A percentile compares a stretch with the other conserved stretches of the same genome.
These are phyloP conservation scores for Boletus rubescentipes DNA, from an alignment of 768 basidiomycete genomes.

Conservation along the genomic window DNA sequence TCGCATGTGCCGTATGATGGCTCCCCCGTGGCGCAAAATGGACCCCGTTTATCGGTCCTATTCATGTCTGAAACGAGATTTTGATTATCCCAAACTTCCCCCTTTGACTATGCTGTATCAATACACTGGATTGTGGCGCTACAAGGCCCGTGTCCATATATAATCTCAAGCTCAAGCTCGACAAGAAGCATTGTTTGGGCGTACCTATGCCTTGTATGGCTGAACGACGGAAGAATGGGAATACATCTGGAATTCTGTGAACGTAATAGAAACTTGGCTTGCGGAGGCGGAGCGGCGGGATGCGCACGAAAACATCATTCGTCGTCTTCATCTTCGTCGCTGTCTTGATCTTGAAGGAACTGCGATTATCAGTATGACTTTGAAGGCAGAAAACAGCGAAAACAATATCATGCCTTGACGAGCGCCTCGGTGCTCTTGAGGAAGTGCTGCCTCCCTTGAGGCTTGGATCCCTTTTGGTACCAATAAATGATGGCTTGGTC, in stretches of 20 bases:
- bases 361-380: constrained; percentile 47
- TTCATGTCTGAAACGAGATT: constrained; percentile 1
- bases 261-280: constrained; percentile 17
- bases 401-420: constrained; percentile 65
- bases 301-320: constrained; percentile 15
- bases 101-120: not conserved
- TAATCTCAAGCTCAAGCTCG: not conserved
- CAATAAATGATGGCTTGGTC: constrained; percentile 98
- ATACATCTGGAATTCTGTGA: constrained; percentile 17
- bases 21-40: not conserved
- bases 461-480: constrained; percentile 95
- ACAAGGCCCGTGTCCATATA: not conserved
- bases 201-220: constrained; percentile 1
- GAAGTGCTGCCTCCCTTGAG: constrained; percentile 95
- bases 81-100: not conserved
- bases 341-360: constrained; percentile 88
- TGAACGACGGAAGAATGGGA: not conserved
- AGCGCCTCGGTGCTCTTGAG: constrained; percentile 83
- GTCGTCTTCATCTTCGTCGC: constrained; percentile 70
- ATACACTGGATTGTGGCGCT: not conserved
- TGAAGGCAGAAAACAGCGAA: not conserved
- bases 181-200: constrained; percentile 1
- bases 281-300: constrained; percentile 2
- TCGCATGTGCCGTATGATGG: constrained; percentile 20
- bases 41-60: not conserved